Base-by-base conservation (phyloP, 2,329 filamentous ascomycete species). In the Verticillium longisporum region DNA sequence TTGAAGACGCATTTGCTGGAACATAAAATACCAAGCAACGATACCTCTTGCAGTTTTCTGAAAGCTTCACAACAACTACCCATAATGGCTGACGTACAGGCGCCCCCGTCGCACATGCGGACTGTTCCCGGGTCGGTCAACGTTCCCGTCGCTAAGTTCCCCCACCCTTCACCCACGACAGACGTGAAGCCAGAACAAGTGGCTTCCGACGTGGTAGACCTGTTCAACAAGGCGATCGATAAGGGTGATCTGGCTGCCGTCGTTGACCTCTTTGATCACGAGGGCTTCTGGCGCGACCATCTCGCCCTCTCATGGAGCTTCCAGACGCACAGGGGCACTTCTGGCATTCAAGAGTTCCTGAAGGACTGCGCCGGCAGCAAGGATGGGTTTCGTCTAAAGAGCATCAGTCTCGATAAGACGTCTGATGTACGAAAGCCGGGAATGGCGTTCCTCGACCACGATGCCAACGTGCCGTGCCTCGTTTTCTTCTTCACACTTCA, bases 231-330 rank as follows among this genome's bases (percentile, higher is more conserved):
- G 7, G 68, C 70, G 1, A 62, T 85, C 0, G 60, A 66, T 4
- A 68, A 65, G 11, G 68, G 73, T 2, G 72, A 82, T 58, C 67
- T 74, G 53, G 41, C 64, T 1, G 66, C 68, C 1, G 53, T 80
- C 0, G 67, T 75, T 0, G 60, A 65, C 1, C 71, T 83, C 4
- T 80, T 85, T 55, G 66, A 68, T 32, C 61, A 65, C 2, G 72
- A 80, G 21, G 79, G 81, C 60, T 85, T 78, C 70, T 87, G 83
- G 84, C 78, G 84, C 9, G 84, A 87, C 65, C 82, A 85, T 54
- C 73, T 87, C 0, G 79, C 78, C 21, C 68, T 87, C 1, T 78
- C 82, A 0, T 87, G 83, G 84, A 78, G 81, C 50, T 79, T 84
- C 55, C 80, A 77, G 60, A 63, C 63, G 5, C 10, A 18, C 15